These are phyloP conservation scores for Saussurea involucrata DNA, from an alignment of 129 eudicot genomes.

Conservation along the genomic window DNA sequence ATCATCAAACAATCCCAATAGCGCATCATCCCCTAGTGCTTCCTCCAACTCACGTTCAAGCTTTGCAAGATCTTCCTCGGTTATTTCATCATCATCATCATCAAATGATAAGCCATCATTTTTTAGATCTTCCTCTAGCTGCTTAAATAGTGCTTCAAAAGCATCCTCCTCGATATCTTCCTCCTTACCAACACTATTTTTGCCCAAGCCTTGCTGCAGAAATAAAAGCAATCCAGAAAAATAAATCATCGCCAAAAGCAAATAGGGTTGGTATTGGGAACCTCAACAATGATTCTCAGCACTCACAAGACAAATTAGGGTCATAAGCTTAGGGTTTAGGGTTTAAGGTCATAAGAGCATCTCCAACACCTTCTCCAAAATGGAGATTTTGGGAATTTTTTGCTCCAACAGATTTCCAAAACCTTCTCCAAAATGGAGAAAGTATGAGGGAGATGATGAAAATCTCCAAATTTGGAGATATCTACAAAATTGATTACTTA, in stretches of 20 bases:
- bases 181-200: conserved; percentile 29
- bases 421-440: too few species aligned
- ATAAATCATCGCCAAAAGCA: neutral
- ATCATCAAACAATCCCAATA: conserved; percentile 41
- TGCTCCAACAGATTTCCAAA: too few species aligned
- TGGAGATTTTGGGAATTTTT: too few species aligned
- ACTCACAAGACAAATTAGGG: neutral
- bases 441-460: too few species aligned
- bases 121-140: conserved; percentile 82
- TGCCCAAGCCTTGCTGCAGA: conserved; percentile 43
- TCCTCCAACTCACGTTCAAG: conserved; percentile 87
- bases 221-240: neutral
- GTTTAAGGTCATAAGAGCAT: too few species aligned
- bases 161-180: conserved; percentile 85
- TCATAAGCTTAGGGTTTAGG: too few species aligned
- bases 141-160: conserved; percentile 82
- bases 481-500: too few species aligned
- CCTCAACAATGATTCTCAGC: neutral
- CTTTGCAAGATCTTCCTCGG: conserved; percentile 77
- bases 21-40: conserved; percentile 67
- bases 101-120: conserved; percentile 56
- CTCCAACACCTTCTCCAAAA: too few species aligned
- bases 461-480: too few species aligned
- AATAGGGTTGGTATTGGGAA: neutral
- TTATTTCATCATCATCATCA: conserved; percentile 73